Evolutionary conservation across 23 red algal species (phyloP).

Genomic region (Agarophyton chilense): DNA sequence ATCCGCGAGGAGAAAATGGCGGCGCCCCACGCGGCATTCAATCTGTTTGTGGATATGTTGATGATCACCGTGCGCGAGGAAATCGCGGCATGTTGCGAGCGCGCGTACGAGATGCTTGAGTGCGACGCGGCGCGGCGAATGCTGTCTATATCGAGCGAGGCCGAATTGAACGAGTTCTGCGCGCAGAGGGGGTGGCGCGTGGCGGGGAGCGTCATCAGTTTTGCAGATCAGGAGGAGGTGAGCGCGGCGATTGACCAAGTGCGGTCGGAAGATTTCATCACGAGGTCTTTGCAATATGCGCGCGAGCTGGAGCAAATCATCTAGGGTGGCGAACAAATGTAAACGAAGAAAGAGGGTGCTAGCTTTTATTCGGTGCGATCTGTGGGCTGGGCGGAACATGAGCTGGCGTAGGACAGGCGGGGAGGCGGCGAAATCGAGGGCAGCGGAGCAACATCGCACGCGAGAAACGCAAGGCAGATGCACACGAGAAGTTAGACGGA

Average conservation of each 20-base stretch:
- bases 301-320: slow-evolving; percentile 90
- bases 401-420: neutral
- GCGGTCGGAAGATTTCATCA: slow-evolving; percentile 78
- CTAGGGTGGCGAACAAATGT: neutral
- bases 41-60: slow-evolving; percentile 77
- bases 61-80: slow-evolving; percentile 82
- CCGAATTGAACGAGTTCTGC: slow-evolving; percentile 61
- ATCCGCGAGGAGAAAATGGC: slow-evolving; percentile 61
- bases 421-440: neutral
- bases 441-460: no score
- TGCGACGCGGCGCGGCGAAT: slow-evolving; percentile 42
- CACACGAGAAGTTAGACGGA: no score
- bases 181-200: slow-evolving; percentile 65
- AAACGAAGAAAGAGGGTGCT: neutral
- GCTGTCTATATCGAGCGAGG: slow-evolving; percentile 62
- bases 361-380: no score
- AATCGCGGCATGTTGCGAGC: slow-evolving; percentile 81
- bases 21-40: slow-evolving; percentile 72
- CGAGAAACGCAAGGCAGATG: no score
- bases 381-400: no score
- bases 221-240: slow-evolving; percentile 40
- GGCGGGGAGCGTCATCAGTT: slow-evolving; percentile 44
- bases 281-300: slow-evolving; percentile 76
- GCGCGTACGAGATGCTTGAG: slow-evolving; percentile 63
- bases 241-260: slow-evolving; percentile 41